phyloP scores from a whole-genome alignment of 2,329 filamentous ascomycete species.

The Nectriaceae sp. region DNA sequence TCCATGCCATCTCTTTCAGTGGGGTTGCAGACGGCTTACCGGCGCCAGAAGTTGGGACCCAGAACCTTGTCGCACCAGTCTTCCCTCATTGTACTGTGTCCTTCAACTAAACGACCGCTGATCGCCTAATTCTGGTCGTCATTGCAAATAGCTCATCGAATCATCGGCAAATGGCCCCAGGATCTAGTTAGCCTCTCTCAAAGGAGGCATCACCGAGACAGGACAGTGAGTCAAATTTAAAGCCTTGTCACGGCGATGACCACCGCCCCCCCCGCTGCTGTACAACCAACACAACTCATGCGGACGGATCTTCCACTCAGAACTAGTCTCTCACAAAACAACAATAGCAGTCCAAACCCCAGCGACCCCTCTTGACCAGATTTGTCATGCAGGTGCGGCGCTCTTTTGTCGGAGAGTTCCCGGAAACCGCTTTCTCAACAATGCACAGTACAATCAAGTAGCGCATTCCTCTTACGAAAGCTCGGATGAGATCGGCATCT shows the following conservation, averaged over 20 bases:
- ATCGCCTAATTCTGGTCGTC: slow-evolving; percentile 1
- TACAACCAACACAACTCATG: not conserved
- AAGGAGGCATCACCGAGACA: not conserved
- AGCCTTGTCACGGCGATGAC: too few species aligned
- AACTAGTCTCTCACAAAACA: not conserved
- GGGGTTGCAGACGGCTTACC: slow-evolving; percentile 13
- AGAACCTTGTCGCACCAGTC: slow-evolving; percentile 2
- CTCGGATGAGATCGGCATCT: slow-evolving; percentile 9
- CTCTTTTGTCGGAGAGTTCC: slow-evolving; percentile 8
- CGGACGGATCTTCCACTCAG: not conserved
- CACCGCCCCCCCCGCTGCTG: too few species aligned
- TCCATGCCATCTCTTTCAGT: slow-evolving; percentile 6
- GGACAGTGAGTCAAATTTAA: not conserved
- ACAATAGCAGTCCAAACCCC: not conserved
- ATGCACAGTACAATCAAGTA: slow-evolving; percentile 10
- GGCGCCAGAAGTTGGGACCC: slow-evolving; percentile 1
- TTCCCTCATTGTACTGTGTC: not conserved
- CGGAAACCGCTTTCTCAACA: slow-evolving; percentile 6
- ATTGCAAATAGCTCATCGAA: not conserved
- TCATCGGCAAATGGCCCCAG: not conserved
- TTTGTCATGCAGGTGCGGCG: slow-evolving; percentile 8
- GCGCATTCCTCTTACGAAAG: slow-evolving; percentile 5
- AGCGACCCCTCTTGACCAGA: not conserved
- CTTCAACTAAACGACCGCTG: not conserved
- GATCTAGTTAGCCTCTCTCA: not conserved